Evolutionary conservation across 768 basidiomycete species (phyloP).

Genomic region (Cystobasidiopsis lactophilus): DNA sequence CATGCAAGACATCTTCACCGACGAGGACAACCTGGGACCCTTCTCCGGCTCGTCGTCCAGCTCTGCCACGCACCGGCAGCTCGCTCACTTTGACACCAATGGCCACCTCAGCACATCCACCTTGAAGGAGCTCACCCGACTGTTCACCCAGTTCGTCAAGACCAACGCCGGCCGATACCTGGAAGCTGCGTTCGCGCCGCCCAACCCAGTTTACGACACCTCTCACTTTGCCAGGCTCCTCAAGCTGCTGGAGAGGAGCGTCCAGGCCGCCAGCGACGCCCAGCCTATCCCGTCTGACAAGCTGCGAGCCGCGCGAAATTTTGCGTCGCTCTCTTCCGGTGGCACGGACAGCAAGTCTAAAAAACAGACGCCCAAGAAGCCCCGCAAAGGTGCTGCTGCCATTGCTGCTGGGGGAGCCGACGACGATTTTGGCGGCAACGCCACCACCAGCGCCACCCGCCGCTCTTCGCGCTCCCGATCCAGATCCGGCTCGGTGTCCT

Average conservation of each 20-base stretch:
- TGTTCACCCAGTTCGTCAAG: background rate
- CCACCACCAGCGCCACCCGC: slow-evolving; percentile 1
- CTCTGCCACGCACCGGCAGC: background rate
- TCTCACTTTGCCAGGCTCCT: slow-evolving; percentile 37
- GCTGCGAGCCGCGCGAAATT: background rate
- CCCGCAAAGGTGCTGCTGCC: background rate
- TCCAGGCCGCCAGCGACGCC: slow-evolving; percentile 50
- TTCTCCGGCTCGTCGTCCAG: background rate
- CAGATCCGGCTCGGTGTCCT: background rate
- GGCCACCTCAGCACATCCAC: background rate
- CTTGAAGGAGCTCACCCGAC: background rate
- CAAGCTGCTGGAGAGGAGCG: slow-evolving; percentile 56
- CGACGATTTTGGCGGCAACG: background rate
- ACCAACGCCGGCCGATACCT: background rate
- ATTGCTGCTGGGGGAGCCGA: slow-evolving; percentile 22
- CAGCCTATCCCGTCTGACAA: slow-evolving; percentile 40
- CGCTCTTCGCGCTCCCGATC: background rate
- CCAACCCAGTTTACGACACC: background rate
- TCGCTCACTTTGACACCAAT: background rate
- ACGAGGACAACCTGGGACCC: background rate
- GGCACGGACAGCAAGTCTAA: slow-evolving; percentile 14
- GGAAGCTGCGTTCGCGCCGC: background rate
- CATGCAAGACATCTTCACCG: slow-evolving; percentile 4
- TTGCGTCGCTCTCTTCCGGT: background rate
- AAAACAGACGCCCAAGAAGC: slow-evolving; percentile 23